Conservation (phyloP, 768 basidiomycete genomes). For the Rhodosporidiobolus sp. region DNA sequence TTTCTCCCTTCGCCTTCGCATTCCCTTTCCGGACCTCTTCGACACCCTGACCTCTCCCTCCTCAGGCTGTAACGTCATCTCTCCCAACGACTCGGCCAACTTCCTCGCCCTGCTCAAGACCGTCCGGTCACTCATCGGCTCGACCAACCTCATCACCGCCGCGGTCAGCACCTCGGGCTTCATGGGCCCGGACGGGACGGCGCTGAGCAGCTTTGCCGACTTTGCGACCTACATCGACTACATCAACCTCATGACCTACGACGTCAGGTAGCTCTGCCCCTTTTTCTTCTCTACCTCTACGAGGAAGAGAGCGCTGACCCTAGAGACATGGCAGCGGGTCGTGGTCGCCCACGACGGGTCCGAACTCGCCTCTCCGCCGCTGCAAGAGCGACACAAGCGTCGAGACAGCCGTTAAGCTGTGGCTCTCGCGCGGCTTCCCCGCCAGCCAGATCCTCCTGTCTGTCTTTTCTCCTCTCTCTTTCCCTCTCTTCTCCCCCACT, state of each 20-base stretch:
- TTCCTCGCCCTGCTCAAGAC: conserved; percentile 69
- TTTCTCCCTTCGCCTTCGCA: conserved; percentile 48
- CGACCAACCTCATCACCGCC: conserved; percentile 65
- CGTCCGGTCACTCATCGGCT: conserved; percentile 63
- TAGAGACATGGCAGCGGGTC: conserved; percentile 52
- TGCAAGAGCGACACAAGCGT: conserved; percentile 75
- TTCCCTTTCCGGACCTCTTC: too few relatives aligned
- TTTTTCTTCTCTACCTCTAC: too few relatives aligned
- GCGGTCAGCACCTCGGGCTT: conserved; percentile 74
- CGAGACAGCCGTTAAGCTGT: conserved; percentile 63
- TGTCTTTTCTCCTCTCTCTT: conserved; percentile 49
- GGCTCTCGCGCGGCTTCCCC: conserved; percentile 76
- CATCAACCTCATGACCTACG: conserved; percentile 85
- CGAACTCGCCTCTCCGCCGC: conserved; percentile 80
- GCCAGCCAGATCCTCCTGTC: conserved; percentile 71
- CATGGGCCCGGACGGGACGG: conserved; percentile 58
- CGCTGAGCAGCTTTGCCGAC: conserved; percentile 60
- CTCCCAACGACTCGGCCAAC: conserved; percentile 63
- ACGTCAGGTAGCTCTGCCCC: too few relatives aligned
- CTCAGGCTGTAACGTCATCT: conserved; percentile 58
- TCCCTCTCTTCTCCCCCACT: background rate
- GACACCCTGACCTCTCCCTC: background rate
- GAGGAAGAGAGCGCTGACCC: too few relatives aligned
- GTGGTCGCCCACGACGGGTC: conserved; percentile 63
- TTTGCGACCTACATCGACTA: conserved; percentile 74